phyloP scores from a whole-genome alignment of 768 basidiomycete genomes.

The Kwoniella mangroviensis region DNA sequence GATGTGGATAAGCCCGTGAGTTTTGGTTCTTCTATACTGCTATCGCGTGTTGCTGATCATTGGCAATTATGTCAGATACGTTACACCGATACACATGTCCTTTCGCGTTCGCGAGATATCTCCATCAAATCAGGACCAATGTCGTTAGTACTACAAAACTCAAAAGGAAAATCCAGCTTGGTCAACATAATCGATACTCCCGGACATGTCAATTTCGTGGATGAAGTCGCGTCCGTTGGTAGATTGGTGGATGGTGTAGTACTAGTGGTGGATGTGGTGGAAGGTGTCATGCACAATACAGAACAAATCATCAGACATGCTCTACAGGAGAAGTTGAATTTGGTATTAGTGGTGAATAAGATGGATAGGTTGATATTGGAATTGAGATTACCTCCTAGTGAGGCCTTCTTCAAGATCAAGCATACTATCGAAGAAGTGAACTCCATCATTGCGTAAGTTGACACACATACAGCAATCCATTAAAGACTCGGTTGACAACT shows the following conservation, averaged over 20 bases:
- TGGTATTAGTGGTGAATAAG: slow-evolving; percentile 95
- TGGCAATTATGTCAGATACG: no score
- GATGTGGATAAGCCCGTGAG: slow-evolving; percentile 85
- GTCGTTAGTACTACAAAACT: slow-evolving; percentile 84
- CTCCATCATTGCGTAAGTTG: slow-evolving; percentile 81
- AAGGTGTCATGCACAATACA: slow-evolving; percentile 95
- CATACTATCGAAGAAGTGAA: slow-evolving; percentile 99
- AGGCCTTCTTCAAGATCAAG: slow-evolving; percentile 98
- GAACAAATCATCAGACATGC: slow-evolving; percentile 87
- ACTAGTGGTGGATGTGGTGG: slow-evolving; percentile 95
- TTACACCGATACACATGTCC: slow-evolving; percentile 92
- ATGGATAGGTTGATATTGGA: slow-evolving; percentile 96
- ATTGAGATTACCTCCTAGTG: slow-evolving; percentile 88
- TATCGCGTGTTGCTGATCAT: no score
- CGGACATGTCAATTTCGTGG: slow-evolving; percentile 98
- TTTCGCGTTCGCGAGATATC: slow-evolving; percentile 85
- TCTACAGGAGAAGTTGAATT: slow-evolving; percentile 83
- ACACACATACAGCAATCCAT: not conserved
- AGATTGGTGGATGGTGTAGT: slow-evolving; percentile 88
- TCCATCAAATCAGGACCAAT: slow-evolving; percentile 97
- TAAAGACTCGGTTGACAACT: no score
- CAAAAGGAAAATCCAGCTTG: slow-evolving; percentile 88
- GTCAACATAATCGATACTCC: slow-evolving; percentile 95
- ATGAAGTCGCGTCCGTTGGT: slow-evolving; percentile 88
- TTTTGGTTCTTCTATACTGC: no score